These are phyloP conservation scores for Lablab purpureus DNA, from an alignment of 306 rosid genomes.

Conservation along the genomic window DNA sequence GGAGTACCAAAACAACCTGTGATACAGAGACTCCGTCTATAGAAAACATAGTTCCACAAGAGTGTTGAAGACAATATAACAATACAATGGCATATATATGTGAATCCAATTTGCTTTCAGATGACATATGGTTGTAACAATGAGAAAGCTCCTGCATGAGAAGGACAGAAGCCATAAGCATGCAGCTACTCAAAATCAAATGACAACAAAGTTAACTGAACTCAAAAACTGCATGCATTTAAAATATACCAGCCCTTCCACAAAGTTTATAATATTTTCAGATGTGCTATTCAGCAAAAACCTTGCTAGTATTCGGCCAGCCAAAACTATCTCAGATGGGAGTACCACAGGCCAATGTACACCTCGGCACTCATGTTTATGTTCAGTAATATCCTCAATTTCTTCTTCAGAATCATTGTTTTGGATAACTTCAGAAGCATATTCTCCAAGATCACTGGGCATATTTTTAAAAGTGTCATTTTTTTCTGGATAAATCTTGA, in stretches of 20 bases:
- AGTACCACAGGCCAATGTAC: slow-evolving; percentile 80
- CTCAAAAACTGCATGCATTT: slow-evolving; percentile 34
- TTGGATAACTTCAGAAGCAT: slow-evolving; percentile 59
- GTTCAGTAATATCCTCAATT: slow-evolving; percentile 66
- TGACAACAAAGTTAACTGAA: slow-evolving; percentile 40
- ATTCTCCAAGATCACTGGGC: slow-evolving; percentile 54
- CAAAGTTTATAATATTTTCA: slow-evolving; percentile 48
- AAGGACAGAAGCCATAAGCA: slow-evolving; percentile 48
- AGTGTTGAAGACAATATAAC: slow-evolving; percentile 66
- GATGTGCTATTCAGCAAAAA: slow-evolving; percentile 50
- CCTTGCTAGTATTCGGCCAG: slow-evolving; percentile 73
- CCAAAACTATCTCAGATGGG: slow-evolving; percentile 88
- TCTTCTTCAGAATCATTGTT: slow-evolving; percentile 51
- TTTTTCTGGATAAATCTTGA: slow-evolving; percentile 45
- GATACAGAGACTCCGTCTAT: slow-evolving; percentile 60
- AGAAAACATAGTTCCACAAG: slow-evolving; percentile 52
- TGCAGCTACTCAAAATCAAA: slow-evolving; percentile 39
- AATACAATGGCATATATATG: slow-evolving; percentile 74
- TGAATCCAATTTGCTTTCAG: slow-evolving; percentile 79
- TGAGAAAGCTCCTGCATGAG: slow-evolving; percentile 80
- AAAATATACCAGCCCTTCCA: slow-evolving; percentile 65
- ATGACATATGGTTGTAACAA: slow-evolving; percentile 59
- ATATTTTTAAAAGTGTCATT: slow-evolving; percentile 51
- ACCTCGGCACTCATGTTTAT: slow-evolving; percentile 82
- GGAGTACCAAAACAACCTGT: slow-evolving; percentile 66